Base-by-base conservation (phyloP, 2,329 filamentous ascomycete genomes). In the Sclerotinia nivalis region DNA sequence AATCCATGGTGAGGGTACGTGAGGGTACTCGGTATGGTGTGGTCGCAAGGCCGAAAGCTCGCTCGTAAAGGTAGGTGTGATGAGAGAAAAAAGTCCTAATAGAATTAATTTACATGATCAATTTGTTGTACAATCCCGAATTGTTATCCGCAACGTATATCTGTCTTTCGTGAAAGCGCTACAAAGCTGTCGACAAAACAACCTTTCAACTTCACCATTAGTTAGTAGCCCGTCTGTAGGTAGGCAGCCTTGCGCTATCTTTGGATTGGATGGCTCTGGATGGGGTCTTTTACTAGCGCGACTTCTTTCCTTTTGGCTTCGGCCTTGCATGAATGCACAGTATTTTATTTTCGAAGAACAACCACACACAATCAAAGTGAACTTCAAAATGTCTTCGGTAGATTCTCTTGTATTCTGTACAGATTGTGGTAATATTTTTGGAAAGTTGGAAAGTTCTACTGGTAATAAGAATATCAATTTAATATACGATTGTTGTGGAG, bases 401-500 rank as follows among this genome's bases (percentile, higher is more conserved):
- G 95, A 93, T 69, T 95, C 93, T 66, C 85, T 98, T 54, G 90
- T 97, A 49, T 98, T 98, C 81, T 98, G 95, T 83, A 92, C 87
- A 68, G 92, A 94, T 79, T 98, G 95, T 80, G 95, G 95, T 72
- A 97, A 97, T 79, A 85, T 97, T 4, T n/a, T n/a, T n/a, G n/a
- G n/a, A n/a, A n/a, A n/a, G n/a, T 84, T 98, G 54, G 93, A 96
- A 67, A 87, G 90, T 66, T 93, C 92, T 60, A 91, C 90, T 73
- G 93, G 92, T 71, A 90, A 89, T 71, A 85, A 88, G 75, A 91
- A 93, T 78, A 91, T 91, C 69, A 86, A 91, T 70, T 83, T 98
- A 70, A 85, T 86, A 74, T 99, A 95, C 84, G 91, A 93, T 76
- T 90, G 94, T 79, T 98, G 95, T 80, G 93, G 92, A 72, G 88